Percentiles rank a stretch among this genome's conserved stretches.
Conservation (phyloP, 495 filamentous ascomycete genomes). For the Aspergillus carlsbadensis region DNA sequence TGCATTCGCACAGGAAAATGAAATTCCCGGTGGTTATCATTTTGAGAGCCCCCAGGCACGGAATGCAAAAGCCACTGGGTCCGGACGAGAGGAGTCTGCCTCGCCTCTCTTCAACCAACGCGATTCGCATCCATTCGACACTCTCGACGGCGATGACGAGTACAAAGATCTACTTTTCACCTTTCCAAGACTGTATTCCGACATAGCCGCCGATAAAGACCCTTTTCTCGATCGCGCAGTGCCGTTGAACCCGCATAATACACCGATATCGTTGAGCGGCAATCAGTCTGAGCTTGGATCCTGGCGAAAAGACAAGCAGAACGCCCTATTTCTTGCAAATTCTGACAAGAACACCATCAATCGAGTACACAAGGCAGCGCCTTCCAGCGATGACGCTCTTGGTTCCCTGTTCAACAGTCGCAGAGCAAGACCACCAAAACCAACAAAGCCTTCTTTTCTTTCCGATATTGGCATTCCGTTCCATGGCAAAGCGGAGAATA, state of each 20-base stretch:
- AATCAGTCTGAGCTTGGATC: conserved; percentile 1
- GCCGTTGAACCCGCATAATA: conserved; percentile 25
- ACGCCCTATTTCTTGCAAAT: conserved; percentile 4
- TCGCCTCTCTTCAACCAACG: neutral
- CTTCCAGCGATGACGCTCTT: neutral
- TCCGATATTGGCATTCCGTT: neutral
- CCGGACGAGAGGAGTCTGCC: neutral
- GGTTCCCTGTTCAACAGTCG: neutral
- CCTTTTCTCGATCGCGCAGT: conserved; percentile 21
- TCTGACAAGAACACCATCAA: neutral
- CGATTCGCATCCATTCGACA: neutral
- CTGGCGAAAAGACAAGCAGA: conserved; percentile 6
- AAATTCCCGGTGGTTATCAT: neutral
- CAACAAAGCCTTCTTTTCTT: conserved; percentile 14
- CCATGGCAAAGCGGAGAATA: neutral
- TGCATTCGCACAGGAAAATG: neutral
- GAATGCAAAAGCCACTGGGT: neutral
- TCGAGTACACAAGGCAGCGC: neutral
- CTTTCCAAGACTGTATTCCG: conserved; percentile 5
- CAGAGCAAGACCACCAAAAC: conserved; percentile 8
- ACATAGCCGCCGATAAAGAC: conserved; percentile 21
- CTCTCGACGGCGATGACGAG: neutral
- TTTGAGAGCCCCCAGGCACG: neutral
- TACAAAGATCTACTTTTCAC: neutral
- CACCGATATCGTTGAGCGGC: conserved; percentile 20